Evolutionary conservation across 164 flowering plant species (phyloP), one percentile per base, ranked within the genome.

Genomic region (Vitis rotundifolia): DNA sequence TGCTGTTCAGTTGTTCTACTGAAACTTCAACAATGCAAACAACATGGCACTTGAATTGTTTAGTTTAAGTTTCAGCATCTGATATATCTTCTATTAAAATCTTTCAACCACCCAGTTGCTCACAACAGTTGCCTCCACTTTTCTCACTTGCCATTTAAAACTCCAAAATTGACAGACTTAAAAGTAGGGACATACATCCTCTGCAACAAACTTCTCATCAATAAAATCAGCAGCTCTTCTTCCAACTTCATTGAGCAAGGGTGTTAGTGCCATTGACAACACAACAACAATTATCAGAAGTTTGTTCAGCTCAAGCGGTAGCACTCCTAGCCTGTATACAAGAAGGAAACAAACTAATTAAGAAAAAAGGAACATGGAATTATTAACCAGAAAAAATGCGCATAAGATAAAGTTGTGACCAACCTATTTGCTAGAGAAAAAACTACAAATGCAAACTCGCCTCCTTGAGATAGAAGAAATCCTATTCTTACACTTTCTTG

Each of bases 391-490:
- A 19, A 29, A 16, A 22, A 0, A 49, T 5, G 9, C 48, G 47
- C 14, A 70, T 15, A 56, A 18, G 65, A 11, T 14, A 31, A 70
- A 60, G 37, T 29, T 19, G 62, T 18, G 49, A 74, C 79, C 69
- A 37, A 89, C 99, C 99, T 91, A 85, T 95, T 95, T 54, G 99
- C 99, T 16, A 95, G 83, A 67, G 98, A 93, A 79, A 95, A 95
- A 48, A 95, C 99, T 1, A 95, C 99, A 80, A 95, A 95, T 59
- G 86, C 98, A 77, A 95, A 95, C 79, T 95, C 99, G 47, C 99
- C 99, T 79, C 99, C 98, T 76, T 95, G 99, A 31, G 99, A 95
- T 67, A 95, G 89, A 77, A 95, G 97, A 19, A 95, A 79, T 64
- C 99, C 99, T 63, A 93, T 87, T 74, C 99, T 83, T 63, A 93